Evolutionary conservation across 352 stramenopile species (phyloP).

Genomic region (Thraustochytrium sp.): DNA sequence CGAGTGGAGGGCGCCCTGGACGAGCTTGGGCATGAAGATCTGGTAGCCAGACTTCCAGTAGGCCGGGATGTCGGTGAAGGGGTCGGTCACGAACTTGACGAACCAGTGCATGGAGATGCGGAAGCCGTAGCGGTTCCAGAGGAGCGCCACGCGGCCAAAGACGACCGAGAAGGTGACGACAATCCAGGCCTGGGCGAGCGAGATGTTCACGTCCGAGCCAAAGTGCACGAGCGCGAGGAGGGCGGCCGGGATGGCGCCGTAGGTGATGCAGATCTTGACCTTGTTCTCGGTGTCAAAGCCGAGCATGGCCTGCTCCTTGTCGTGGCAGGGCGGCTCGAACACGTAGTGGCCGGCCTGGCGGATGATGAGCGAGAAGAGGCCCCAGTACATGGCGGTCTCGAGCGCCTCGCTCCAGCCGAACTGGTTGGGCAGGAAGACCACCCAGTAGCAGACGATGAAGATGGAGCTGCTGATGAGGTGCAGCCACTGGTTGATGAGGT

Average conservation of each 20-base stretch:
- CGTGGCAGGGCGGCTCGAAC: conserved; percentile 44
- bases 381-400: conserved; percentile 41
- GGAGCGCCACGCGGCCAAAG: conserved; percentile 39
- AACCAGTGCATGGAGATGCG: conserved; percentile 45
- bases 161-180: conserved; percentile 44
- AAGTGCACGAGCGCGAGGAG: not conserved
- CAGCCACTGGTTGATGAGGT: conserved; percentile 46
- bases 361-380: conserved; percentile 41
- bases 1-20: conserved; percentile 38
- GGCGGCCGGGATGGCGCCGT: conserved; percentile 19
- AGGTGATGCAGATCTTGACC: conserved; percentile 40
- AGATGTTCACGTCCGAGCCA: conserved; percentile 25
- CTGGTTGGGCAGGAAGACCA: conserved; percentile 26
- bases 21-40: conserved; percentile 44
- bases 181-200: conserved; percentile 38
- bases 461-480: conserved; percentile 44
- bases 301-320: conserved; percentile 47
- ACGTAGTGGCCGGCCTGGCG: conserved; percentile 43
- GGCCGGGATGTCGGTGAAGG: conserved; percentile 45
- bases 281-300: conserved; percentile 46
- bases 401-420: conserved; percentile 14
- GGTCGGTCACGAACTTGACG: conserved; percentile 43
- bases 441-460: conserved; percentile 42
- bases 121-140: conserved; percentile 43
- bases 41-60: conserved; percentile 44